Base-by-base conservation (phyloP, 2,329 filamentous ascomycete genomes). In the Mollisia scopiformis region DNA sequence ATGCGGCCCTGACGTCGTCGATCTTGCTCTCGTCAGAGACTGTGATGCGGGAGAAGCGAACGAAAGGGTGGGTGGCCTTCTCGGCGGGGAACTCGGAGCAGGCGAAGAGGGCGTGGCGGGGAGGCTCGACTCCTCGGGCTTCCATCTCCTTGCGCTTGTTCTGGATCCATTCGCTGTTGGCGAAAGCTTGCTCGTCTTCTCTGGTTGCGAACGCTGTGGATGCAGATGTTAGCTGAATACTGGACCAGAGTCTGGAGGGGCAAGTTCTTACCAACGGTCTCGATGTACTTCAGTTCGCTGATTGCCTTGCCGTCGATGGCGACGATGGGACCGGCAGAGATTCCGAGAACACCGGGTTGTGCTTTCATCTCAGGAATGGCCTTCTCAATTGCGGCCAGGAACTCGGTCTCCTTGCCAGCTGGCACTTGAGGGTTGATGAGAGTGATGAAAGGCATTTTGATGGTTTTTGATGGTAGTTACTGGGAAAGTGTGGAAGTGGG, bases 381-480 rank as follows among this genome's bases (percentile, higher is more conserved):
- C 6, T 50, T 58, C 7, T 59, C 55, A 33, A 49, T 62, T 16
- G 51, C 39, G 3, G 58, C 57, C 10, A 63, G 47, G 41, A 63
- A 63, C 8, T 33, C 16, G 11, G 62, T 57, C 35, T 66, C 59
- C 49, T 58, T 52, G 14, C 54, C 61, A n/a, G 50, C 54, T 13
- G 63, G 54, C 54, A 66, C 43, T n/a, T 33, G 19, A 6, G 61
- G 63, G 31, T 60, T 43, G 57, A 62, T 39, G 54, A 63, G 37
- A 19, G 61, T 19, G 56, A 66, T 27, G 57, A 59, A 66, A 62
- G 63, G 61, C 63, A 66, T 66, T 46, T 58, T 66, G 63, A 47
- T 51, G 11, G 39, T 47, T 28, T 6, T 35, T 11, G 41, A 43
- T 55, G 35, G n/a, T 27, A 49, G 54, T 31, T 57, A 19, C 47